A percentile compares a stretch with the other conserved stretches of the same genome.
Evolutionary conservation across 1,284 basidiomycete species (phyloP).

Genomic region (Rhizoctonia solani): DNA sequence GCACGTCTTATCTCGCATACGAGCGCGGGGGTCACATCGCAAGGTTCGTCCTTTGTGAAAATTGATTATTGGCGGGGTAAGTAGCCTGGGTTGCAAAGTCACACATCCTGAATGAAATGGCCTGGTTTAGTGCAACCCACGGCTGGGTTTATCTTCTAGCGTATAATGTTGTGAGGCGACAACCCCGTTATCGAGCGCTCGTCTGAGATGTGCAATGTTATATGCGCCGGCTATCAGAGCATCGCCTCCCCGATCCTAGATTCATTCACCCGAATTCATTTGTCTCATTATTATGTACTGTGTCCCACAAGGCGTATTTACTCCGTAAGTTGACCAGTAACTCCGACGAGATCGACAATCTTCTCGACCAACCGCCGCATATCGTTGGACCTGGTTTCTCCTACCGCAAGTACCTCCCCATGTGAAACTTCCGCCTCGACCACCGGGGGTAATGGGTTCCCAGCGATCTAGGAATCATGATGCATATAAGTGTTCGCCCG

Average conservation of each 20-base stretch:
- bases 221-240: background rate
- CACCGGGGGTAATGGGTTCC: conserved; percentile 54
- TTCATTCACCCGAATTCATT: background rate
- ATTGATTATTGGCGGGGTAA: background rate
- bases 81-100: background rate
- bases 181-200: background rate
- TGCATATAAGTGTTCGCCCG: conserved; percentile 10
- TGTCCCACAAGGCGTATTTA: background rate
- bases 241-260: background rate
- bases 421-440: conserved; percentile 67
- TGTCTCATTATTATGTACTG: background rate
- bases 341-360: conserved; percentile 55
- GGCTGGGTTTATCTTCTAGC: background rate
- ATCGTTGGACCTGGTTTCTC: conserved; percentile 67
- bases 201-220: too few species aligned
- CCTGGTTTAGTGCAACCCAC: background rate
- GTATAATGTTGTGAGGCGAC: background rate
- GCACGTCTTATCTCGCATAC: background rate
- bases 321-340: conserved; percentile 16
- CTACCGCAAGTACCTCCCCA: conserved; percentile 76
- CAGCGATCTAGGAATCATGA: conserved; percentile 57
- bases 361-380: conserved; percentile 68
- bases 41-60: background rate
- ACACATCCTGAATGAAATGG: background rate
- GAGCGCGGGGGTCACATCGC: background rate